Evolutionary conservation across 1,284 basidiomycete species (phyloP), one percentile per base, ranked within the genome.

Genomic region (Sutorius eximius): DNA sequence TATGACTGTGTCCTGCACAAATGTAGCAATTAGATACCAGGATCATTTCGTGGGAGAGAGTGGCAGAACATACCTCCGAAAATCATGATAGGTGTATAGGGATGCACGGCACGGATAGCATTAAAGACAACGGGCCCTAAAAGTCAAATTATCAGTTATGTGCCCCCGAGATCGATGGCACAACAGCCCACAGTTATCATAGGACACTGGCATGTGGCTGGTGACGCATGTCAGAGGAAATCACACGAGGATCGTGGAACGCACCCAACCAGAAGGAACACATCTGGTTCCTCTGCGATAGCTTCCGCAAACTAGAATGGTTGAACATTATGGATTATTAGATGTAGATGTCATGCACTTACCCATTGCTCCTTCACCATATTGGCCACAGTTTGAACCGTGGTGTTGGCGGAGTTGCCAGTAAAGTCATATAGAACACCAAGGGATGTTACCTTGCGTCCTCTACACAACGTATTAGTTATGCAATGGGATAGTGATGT

Each of bases 361-460:
- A 85, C 86, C 86, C 87, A 89, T 24, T 69, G 44, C 67, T 93
- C 90, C 59, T 86, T 82, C 34, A 89, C 86, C 86, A 95, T 87
- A 51, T 85, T 76, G 10, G 73, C 78, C 6, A 91, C 86, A 48
- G 74, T 76, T 66, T 92, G 91, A 20, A 93, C 87, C 2, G 86
- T 89, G 1, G 86, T 88, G 59, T 87, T 87, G 49, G 73, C 73
- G 47, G 77, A 79, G 58, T 86, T 85, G 8, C 81, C 82, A 0
- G 79, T 82, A 64, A 91, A 91, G 66, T 92, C 79, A 57, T 75
- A 94, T 5, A 94, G 70, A n/a, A 93, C 86, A 22, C 93, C 91
- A 32, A 94, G 77, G 2, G 91, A 82, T 0, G 90, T 94, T 38
- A 94, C 85, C 44, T 74, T 79, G 29, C 84, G 79, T 13, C 89